These are phyloP conservation scores for Eucalyptus marginata DNA, from an alignment of 345 rosid genomes.

Conservation along the genomic window DNA sequence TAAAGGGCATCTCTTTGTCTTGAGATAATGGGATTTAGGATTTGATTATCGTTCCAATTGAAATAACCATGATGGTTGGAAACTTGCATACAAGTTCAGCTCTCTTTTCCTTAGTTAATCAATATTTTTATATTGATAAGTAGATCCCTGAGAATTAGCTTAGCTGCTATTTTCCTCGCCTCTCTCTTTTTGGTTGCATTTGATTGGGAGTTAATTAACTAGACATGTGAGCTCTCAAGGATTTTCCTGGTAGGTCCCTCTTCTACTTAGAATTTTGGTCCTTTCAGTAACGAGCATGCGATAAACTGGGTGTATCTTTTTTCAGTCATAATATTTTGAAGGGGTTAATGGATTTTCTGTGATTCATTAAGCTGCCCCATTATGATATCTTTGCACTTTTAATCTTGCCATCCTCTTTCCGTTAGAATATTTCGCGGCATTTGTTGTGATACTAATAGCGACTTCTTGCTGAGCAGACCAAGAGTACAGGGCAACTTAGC, in stretches of 20 bases:
- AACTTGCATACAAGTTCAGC: background rate
- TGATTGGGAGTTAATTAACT: background rate
- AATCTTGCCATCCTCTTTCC: background rate
- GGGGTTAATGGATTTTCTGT: background rate
- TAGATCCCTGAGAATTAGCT: background rate
- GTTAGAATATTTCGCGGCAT: background rate
- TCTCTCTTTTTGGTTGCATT: background rate
- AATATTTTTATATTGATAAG: background rate
- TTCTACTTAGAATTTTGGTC: background rate
- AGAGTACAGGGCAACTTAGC: slow-evolving; percentile 91
- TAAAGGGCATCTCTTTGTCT: background rate
- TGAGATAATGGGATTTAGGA: background rate
- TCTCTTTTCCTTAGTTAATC: background rate
- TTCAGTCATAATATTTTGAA: background rate
- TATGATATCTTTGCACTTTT: background rate
- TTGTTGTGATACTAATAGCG: background rate
- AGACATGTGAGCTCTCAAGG: background rate
- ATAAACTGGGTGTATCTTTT: background rate
- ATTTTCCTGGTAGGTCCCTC: background rate
- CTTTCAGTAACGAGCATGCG: background rate
- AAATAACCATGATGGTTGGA: background rate
- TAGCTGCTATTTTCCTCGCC: background rate
- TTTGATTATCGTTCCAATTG: background rate
- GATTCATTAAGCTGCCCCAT: background rate
- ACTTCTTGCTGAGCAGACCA: slow-evolving; percentile 37